A percentile compares a stretch with the other conserved stretches of the same genome.
phyloP scores from a whole-genome alignment of 768 basidiomycete species.

The Ramaria sp. region DNA sequence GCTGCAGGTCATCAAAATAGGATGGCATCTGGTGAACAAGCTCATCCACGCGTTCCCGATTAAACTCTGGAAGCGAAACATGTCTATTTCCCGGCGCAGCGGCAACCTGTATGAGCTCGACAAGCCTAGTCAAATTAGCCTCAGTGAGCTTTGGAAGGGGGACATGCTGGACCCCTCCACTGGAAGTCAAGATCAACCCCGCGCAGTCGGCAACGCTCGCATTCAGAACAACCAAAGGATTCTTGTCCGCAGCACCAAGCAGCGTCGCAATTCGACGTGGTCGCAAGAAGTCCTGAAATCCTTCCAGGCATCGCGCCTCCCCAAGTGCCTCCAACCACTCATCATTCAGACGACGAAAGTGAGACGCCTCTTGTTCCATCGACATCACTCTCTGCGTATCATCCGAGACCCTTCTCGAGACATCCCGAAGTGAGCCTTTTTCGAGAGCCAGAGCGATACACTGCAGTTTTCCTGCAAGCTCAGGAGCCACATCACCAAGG shows the following conservation, averaged over 20 bases:
- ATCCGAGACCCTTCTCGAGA: neutral
- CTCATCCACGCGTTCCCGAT: too few species aligned
- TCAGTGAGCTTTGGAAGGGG: constrained; percentile 6
- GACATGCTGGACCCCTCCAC: constrained; percentile 10
- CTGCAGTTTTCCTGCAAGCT: neutral
- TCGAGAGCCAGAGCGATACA: neutral
- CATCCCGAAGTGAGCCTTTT: too few species aligned
- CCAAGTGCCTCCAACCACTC: too few species aligned
- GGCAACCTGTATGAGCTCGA: too few species aligned
- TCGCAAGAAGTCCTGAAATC: constrained; percentile 9
- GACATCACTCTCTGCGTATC: too few species aligned
- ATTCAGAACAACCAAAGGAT: constrained; percentile 15
- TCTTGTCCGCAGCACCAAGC: constrained; percentile 10
- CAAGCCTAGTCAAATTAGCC: neutral
- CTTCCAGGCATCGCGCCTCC: too few species aligned
- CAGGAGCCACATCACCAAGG: neutral
- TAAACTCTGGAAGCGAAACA: too few species aligned
- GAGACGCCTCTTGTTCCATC: too few species aligned
- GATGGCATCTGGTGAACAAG: too few species aligned
- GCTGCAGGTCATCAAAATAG: too few species aligned
- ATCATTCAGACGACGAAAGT: too few species aligned
- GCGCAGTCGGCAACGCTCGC: constrained; percentile 11
- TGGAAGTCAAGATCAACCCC: constrained; percentile 12
- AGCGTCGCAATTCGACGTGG: constrained; percentile 13
- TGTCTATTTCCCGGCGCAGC: too few species aligned